Conservation (phyloP, 2,329 filamentous ascomycete genomes). For the Botrytis galanthina region DNA sequence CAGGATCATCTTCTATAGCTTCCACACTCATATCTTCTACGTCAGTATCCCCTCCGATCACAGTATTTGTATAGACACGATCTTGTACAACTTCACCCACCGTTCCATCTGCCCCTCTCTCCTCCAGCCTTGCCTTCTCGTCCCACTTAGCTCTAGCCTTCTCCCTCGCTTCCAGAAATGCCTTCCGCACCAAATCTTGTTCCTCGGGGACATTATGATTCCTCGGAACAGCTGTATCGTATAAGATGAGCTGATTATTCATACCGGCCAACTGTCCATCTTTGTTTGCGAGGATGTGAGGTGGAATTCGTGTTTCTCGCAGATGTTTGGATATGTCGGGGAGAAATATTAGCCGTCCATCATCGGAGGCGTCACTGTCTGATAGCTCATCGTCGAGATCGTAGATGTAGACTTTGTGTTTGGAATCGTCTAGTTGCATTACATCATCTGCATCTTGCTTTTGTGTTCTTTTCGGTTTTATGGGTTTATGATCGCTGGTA, state of each 20-base stretch:
- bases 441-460: constrained; percentile 48
- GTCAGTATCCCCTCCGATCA: constrained; percentile 1
- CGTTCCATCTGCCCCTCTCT: constrained; percentile 36
- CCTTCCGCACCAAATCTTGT: constrained; percentile 74
- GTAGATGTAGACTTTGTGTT: constrained; percentile 86
- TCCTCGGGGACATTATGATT: constrained; percentile 74
- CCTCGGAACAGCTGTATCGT: constrained; percentile 63
- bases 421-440: constrained; percentile 84
- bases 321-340: constrained; percentile 84
- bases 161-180: constrained; percentile 75
- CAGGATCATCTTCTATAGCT: constrained; percentile 47
- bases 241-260: constrained; percentile 72
- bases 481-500: constrained; percentile 26
- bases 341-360: constrained; percentile 69
- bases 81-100: constrained; percentile 21
- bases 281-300: constrained; percentile 59
- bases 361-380: constrained; percentile 58
- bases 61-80: constrained; percentile 24
- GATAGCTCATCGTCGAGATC: constrained; percentile 85
- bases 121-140: constrained; percentile 40
- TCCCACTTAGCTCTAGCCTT: constrained; percentile 62
- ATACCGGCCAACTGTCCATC: constrained; percentile 56
- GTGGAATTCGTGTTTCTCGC: constrained; percentile 60
- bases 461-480: constrained; percentile 26
- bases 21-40: constrained; percentile 28